These are phyloP conservation scores for Hordeum pubiflorum DNA, from an alignment of 202 grass and related monocot genomes.

Conservation along the genomic window DNA sequence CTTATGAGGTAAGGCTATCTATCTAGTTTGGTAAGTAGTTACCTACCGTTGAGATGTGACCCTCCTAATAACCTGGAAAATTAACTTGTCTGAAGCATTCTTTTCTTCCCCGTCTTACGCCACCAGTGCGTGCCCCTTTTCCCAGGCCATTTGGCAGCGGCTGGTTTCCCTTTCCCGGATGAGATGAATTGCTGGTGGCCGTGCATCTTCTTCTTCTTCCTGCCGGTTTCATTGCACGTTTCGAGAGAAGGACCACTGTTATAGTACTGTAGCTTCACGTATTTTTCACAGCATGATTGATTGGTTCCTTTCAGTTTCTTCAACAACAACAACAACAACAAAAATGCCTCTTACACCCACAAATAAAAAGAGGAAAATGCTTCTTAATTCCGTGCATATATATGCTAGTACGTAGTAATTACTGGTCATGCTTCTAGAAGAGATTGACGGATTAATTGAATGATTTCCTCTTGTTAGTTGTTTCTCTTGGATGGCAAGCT, in stretches of 20 bases:
- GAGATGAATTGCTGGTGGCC: neutral
- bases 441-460: neutral
- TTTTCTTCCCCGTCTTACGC: constrained; percentile 31
- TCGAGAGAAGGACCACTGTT: neutral
- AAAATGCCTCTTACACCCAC: neutral
- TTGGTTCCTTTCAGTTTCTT: neutral
- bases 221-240: neutral
- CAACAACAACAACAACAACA: neutral
- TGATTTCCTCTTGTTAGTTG: neutral
- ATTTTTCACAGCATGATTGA: neutral
- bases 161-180: neutral
- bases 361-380: no score
- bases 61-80: constrained; percentile 36
- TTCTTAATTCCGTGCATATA: neutral
- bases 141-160: neutral
- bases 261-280: neutral
- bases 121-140: constrained; percentile 2
- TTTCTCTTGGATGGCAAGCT: neutral
- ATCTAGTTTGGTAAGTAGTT: neutral
- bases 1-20: constrained; percentile 7
- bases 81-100: neutral
- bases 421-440: neutral
- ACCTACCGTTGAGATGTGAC: constrained; percentile 45
- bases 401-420: neutral
- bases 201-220: neutral